phyloP scores from a whole-genome alignment of 2,329 filamentous ascomycete species.

The Penicillium corylophilum region DNA sequence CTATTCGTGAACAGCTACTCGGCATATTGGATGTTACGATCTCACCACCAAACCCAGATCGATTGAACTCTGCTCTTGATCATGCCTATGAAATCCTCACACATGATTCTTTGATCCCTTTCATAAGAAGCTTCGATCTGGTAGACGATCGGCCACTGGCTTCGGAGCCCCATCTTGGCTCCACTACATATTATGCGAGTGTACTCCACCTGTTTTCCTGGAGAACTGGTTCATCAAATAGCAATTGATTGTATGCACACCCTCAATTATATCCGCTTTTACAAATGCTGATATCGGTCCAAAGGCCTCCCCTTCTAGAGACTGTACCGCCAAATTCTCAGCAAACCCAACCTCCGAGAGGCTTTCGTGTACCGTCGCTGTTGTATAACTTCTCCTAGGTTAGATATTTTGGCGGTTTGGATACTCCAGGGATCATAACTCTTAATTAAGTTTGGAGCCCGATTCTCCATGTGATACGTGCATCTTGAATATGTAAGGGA shows the following conservation, averaged over 20 bases:
- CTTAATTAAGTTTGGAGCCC: not conserved
- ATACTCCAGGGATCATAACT: not conserved
- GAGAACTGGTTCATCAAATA: not conserved
- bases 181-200: not conserved
- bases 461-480: no score
- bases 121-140: not conserved
- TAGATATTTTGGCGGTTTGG: not conserved
- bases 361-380: not conserved
- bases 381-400: not conserved
- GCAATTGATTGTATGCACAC: not conserved
- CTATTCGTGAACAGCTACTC: conserved; percentile 2
- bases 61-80: conserved; percentile 1
- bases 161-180: not conserved
- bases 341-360: not conserved
- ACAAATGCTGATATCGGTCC: not conserved
- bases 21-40: not conserved
- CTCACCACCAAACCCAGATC: conserved; percentile 2
- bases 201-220: not conserved
- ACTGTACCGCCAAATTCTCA: not conserved
- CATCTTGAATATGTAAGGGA: no score
- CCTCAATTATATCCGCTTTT: not conserved
- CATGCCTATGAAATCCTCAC: conserved; percentile 6
- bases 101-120: conserved; percentile 1
- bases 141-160: not conserved
- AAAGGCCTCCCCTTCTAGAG: not conserved